Conservation (phyloP, 148 eudicot genomes). For the Arctostaphylos glauca region DNA sequence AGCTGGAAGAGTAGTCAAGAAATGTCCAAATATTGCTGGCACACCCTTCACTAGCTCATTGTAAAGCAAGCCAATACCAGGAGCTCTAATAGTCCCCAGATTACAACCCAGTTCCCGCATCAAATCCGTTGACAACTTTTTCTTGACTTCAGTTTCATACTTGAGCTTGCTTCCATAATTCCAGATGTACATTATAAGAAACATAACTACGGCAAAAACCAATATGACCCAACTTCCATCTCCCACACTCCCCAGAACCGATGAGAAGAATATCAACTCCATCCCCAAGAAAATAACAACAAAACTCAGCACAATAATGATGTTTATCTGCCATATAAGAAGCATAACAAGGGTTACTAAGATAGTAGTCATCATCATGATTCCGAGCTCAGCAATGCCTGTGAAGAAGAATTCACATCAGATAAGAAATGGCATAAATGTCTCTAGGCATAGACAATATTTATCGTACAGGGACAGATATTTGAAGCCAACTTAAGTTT, state of each 20-base stretch:
- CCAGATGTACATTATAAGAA: conserved; percentile 86
- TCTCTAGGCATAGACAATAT: background rate
- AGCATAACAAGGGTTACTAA: conserved; percentile 95
- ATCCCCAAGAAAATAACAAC: conserved; percentile 70
- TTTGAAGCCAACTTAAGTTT: background rate
- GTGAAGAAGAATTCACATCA: conserved; percentile 35
- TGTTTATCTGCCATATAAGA: conserved; percentile 96
- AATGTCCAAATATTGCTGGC: conserved; percentile 96
- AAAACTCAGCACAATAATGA: conserved; percentile 67
- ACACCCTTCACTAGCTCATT: conserved; percentile 91
- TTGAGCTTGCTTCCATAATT: conserved; percentile 94
- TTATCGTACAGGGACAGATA: background rate
- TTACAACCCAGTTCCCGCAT: conserved; percentile 81
- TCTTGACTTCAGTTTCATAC: conserved; percentile 88
- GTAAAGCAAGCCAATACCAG: conserved; percentile 96
- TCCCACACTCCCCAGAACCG: conserved; percentile 70
- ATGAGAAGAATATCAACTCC: conserved; percentile 86
- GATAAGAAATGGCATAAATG: conserved; percentile 12
- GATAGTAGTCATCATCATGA: conserved; percentile 94
- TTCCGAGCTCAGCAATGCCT: conserved; percentile 96
- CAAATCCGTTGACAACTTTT: conserved; percentile 87
- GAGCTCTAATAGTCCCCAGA: conserved; percentile 94
- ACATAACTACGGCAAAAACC: conserved; percentile 69
- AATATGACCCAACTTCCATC: conserved; percentile 99
- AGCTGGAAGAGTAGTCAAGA: conserved; percentile 90